These are phyloP conservation scores for Leptosphaerulina australis DNA, from an alignment of 2,329 filamentous ascomycete species.

Conservation along the genomic window DNA sequence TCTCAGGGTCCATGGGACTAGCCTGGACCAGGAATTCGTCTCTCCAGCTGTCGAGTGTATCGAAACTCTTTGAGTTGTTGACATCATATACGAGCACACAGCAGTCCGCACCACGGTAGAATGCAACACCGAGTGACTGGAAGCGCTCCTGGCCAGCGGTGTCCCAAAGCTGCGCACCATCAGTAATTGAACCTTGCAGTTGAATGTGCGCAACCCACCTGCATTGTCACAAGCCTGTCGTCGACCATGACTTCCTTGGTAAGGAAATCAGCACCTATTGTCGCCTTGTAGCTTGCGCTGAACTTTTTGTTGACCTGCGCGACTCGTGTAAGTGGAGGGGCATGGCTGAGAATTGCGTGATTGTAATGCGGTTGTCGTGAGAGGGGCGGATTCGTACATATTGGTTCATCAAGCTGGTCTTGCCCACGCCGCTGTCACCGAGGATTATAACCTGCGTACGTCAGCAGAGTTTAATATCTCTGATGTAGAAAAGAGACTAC, in stretches of 20 bases:
- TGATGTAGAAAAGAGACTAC: conserved; percentile 54
- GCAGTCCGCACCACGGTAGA: conserved; percentile 97
- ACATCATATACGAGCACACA: conserved; percentile 98
- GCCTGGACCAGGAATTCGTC: conserved; percentile 99
- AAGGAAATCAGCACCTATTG: conserved; percentile 97
- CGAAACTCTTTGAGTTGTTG: conserved; percentile 99
- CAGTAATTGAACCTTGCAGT: conserved; percentile 17
- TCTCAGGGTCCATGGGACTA: conserved; percentile 93
- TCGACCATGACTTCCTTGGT: conserved; percentile 98
- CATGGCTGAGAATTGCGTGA: neutral
- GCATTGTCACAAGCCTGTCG: conserved; percentile 97
- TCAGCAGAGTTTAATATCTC: conserved; percentile 18
- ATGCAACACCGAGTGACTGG: conserved; percentile 94
- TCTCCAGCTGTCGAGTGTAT: conserved; percentile 96
- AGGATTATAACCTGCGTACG: conserved; percentile 87
- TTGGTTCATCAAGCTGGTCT: conserved; percentile 99
- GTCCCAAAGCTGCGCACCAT: conserved; percentile 79
- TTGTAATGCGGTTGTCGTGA: neutral
- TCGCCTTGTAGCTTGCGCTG: conserved; percentile 99
- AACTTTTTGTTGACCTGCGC: conserved; percentile 99
- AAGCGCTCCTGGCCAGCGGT: conserved; percentile 97
- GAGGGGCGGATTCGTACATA: conserved; percentile 71
- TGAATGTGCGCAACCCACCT: conserved; percentile 63
- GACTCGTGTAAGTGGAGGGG: conserved; percentile 17
- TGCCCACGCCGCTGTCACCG: conserved; percentile 97